phyloP scores from a whole-genome alignment of 1,139 yeast species.

The Suhomyces terraborum region DNA sequence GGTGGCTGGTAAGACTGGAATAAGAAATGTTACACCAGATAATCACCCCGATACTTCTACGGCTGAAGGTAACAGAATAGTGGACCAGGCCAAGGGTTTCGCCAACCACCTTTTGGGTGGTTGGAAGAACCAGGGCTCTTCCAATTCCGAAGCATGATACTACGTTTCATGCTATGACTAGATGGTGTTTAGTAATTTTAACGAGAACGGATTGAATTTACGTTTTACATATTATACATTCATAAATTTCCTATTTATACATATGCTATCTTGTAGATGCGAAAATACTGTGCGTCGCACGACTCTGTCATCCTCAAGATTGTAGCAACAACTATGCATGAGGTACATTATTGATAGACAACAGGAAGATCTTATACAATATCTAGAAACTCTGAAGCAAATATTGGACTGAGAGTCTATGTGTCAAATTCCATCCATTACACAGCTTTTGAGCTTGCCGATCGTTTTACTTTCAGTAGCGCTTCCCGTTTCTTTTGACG shows the following conservation, averaged over 20 bases:
- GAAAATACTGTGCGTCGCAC: background rate
- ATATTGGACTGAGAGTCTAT: background rate
- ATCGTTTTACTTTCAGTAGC: conserved; percentile 11
- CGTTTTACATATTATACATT: conserved; percentile 9
- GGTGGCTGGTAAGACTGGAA: conserved; percentile 52
- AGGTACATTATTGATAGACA: no score
- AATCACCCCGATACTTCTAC: conserved; percentile 11
- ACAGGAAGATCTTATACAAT: background rate
- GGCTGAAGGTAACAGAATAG: conserved; percentile 23
- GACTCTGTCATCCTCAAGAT: background rate
- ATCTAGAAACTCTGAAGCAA: background rate
- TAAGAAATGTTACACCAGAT: conserved; percentile 36
- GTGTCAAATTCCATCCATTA: conserved; percentile 13
- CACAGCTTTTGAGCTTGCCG: conserved; percentile 15
- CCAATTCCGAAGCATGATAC: conserved; percentile 4
- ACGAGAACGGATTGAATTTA: conserved; percentile 1
- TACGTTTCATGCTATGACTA: conserved; percentile 1
- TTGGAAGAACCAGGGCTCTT: conserved; percentile 24
- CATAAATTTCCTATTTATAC: background rate
- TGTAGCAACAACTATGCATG: no score
- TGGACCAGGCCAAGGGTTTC: conserved; percentile 44
- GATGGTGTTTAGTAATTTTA: background rate
- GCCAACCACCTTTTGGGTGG: conserved; percentile 41
- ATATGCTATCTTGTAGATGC: background rate
- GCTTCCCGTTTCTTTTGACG: conserved; percentile 14